phyloP scores from a whole-genome alignment of 2,329 filamentous ascomycete species.

The Sordariomycetes sp. region DNA sequence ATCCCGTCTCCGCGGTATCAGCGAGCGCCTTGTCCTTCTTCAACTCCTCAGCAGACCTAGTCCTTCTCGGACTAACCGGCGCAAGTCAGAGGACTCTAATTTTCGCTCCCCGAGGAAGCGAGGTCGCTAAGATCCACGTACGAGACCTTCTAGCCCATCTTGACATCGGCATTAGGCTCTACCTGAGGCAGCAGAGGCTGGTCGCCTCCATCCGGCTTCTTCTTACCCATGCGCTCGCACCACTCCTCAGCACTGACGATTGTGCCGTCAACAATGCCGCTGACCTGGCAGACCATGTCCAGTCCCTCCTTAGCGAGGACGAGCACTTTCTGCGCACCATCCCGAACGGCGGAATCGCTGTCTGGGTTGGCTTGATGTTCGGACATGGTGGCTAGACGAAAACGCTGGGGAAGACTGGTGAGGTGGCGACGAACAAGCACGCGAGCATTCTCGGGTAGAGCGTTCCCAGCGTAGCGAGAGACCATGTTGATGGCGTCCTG shows the following conservation, averaged over 20 bases:
- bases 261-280: constrained; percentile 77
- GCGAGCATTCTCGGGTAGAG: constrained; percentile 80
- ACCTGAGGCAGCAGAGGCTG: constrained; percentile 14
- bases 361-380: constrained; percentile 21
- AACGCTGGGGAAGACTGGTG: constrained; percentile 74
- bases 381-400: constrained; percentile 58
- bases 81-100: too few relatives aligned
- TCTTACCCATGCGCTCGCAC: constrained; percentile 65
- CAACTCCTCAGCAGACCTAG: too few relatives aligned
- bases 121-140: too few relatives aligned
- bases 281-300: constrained; percentile 91
- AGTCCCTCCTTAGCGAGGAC: constrained; percentile 83
- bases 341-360: constrained; percentile 27
- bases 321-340: constrained; percentile 67
- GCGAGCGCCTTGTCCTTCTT: too few relatives aligned
- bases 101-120: too few relatives aligned
- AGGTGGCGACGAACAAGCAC: constrained; percentile 77
- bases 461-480: constrained; percentile 83
- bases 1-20: too few relatives aligned
- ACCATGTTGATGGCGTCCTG: constrained; percentile 78
- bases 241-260: constrained; percentile 86
- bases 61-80: too few relatives aligned
- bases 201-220: constrained; percentile 12
- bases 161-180: constrained; percentile 15
- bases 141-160: constrained; percentile 13